A percentile compares a stretch with the other conserved stretches of the same genome.
phyloP scores from a whole-genome alignment of 495 filamentous ascomycete species.

The Xylaria acuta region DNA sequence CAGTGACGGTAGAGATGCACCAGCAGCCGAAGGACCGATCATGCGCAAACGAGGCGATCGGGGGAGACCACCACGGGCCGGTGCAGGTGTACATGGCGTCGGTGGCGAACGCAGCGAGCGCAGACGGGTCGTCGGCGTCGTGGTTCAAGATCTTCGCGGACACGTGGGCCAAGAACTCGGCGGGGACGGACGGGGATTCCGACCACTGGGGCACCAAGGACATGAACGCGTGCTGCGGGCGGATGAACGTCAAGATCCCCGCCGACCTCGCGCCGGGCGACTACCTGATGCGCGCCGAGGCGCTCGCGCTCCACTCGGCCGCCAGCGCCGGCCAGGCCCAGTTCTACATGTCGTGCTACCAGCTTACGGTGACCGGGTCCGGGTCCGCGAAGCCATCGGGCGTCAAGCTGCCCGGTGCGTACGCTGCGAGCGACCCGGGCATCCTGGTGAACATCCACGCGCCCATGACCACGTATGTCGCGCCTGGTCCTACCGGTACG shows the following conservation, averaged over 20 bases:
- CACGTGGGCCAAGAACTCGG: slow-evolving; percentile 49
- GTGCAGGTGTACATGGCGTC: slow-evolving; percentile 62
- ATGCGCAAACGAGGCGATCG: slow-evolving; percentile 55
- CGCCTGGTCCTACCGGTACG: slow-evolving; percentile 44
- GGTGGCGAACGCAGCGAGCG: slow-evolving; percentile 55
- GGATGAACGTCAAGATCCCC: slow-evolving; percentile 56
- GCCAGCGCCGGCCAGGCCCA: slow-evolving; percentile 49
- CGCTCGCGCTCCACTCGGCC: slow-evolving; percentile 58
- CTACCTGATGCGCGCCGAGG: slow-evolving; percentile 61
- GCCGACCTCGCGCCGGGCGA: slow-evolving; percentile 55
- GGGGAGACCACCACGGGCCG: slow-evolving; percentile 55
- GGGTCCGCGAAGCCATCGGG: slow-evolving; percentile 46
- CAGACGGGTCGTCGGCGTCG: slow-evolving; percentile 46
- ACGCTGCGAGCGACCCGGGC: slow-evolving; percentile 55
- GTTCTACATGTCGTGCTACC: slow-evolving; percentile 60
- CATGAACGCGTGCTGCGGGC: slow-evolving; percentile 60
- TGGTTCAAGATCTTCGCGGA: slow-evolving; percentile 63
- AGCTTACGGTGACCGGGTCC: slow-evolving; percentile 45
- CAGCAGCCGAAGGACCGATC: slow-evolving; percentile 53
- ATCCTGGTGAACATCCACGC: slow-evolving; percentile 58
- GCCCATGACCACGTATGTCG: slow-evolving; percentile 42
- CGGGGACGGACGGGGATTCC: slow-evolving; percentile 45
- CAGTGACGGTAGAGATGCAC: slow-evolving; percentile 61
- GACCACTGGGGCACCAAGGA: slow-evolving; percentile 60
- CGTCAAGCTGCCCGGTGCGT: slow-evolving; percentile 56